Conservation (phyloP, 768 basidiomycete species). For the Mycena crocata region DNA sequence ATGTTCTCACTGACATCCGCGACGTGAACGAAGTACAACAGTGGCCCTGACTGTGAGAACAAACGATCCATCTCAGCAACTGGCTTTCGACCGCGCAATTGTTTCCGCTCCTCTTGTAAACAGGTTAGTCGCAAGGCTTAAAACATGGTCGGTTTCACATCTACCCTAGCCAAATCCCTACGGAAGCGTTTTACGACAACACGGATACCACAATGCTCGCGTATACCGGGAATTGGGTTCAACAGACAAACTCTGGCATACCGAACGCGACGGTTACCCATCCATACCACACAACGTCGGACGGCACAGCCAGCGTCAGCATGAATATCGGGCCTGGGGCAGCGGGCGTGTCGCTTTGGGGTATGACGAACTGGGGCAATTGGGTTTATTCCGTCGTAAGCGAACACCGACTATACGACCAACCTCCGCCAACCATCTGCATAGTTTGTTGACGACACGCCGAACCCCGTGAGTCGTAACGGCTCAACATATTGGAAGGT, state of each 20-base stretch:
- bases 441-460: neutral
- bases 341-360: conserved; percentile 9
- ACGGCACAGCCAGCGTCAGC: neutral
- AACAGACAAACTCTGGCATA: neutral
- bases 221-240: conserved; percentile 21
- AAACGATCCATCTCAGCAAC: conserved; percentile 5
- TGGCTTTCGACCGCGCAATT: conserved; percentile 27
- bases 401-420: neutral
- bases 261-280: conserved; percentile 26
- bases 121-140: no score
- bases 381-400: conserved; percentile 23
- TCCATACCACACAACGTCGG: conserved; percentile 8
- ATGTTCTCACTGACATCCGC: no score
- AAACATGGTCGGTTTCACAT: no score
- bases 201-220: conserved; percentile 8
- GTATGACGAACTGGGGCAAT: conserved; percentile 24
- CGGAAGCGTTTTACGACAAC: conserved; percentile 25
- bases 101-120: conserved; percentile 14
- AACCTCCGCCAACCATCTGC: neutral
- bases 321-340: conserved; percentile 11
- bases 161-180: no score
- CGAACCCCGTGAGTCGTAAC: no score
- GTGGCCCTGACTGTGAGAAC: conserved; percentile 8
- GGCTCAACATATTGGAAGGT: conserved; percentile 28
- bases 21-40: no score